Evolutionary conservation across 495 filamentous ascomycete genomes (phyloP).

Genomic region (Hypoxylon lenormandii): DNA sequence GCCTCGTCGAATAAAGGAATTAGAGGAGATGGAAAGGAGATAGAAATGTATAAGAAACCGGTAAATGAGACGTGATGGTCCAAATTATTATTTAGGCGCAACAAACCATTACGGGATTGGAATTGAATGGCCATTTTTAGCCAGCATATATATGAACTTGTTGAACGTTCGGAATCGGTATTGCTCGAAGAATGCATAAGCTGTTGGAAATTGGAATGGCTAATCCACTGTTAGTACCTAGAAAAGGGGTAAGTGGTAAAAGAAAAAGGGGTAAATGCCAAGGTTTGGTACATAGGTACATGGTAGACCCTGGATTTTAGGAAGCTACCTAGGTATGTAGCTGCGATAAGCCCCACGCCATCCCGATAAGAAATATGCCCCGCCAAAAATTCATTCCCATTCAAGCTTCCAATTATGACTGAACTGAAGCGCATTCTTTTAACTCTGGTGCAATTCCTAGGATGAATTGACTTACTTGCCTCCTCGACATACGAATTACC

Average conservation of each 20-base stretch:
- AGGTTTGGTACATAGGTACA: not conserved
- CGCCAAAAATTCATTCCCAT: slow-evolving; percentile 39
- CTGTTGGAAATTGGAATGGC: too few relatives aligned
- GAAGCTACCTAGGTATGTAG: not conserved
- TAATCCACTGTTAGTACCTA: too few relatives aligned
- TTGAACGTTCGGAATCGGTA: too few relatives aligned
- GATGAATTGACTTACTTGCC: slow-evolving; percentile 4
- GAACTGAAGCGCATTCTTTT: not conserved
- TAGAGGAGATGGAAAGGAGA: too few relatives aligned
- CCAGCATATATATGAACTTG: too few relatives aligned
- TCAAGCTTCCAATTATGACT: not conserved
- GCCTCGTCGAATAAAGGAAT: too few relatives aligned
- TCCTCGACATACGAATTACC: slow-evolving; percentile 1
- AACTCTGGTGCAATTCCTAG: not conserved
- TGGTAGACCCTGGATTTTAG: not conserved
- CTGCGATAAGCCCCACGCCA: slow-evolving; percentile 36
- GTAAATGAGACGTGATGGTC: too few relatives aligned
- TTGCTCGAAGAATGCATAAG: too few relatives aligned
- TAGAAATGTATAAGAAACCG: too few relatives aligned
- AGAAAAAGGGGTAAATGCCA: slow-evolving; percentile 1
- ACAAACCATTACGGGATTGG: too few relatives aligned
- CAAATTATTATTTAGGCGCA: too few relatives aligned
- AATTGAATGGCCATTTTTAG: too few relatives aligned
- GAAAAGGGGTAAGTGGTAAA: not conserved
- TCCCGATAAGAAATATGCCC: slow-evolving; percentile 42